Conservation (phyloP, 2,329 filamentous ascomycete genomes). For the Emergomyces africanus region DNA sequence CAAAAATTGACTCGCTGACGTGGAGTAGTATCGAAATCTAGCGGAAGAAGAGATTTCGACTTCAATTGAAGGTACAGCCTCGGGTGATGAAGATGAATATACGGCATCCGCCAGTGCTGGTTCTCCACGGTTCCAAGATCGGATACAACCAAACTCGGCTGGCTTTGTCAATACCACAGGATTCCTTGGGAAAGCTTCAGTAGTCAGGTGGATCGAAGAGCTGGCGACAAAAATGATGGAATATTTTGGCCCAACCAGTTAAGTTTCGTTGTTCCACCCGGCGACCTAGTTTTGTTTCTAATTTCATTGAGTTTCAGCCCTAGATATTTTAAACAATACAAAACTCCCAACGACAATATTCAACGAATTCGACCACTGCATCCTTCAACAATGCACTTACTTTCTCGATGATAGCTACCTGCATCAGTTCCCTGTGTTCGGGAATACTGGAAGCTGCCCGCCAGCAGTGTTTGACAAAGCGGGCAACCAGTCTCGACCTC, state of each 20-base stretch:
- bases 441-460: background rate
- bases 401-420: conserved; percentile 19
- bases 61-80: conserved; percentile 3
- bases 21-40: conserved; percentile 2
- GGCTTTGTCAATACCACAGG: conserved; percentile 3
- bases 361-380: conserved; percentile 1
- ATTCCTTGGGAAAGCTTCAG: conserved; percentile 12
- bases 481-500: conserved; percentile 23
- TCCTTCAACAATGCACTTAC: conserved; percentile 23
- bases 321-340: conserved; percentile 1
- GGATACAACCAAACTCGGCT: conserved; percentile 3
- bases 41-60: conserved; percentile 8
- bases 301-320: background rate
- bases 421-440: conserved; percentile 4
- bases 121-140: conserved; percentile 8
- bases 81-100: conserved; percentile 10
- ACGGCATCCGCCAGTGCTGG: conserved; percentile 4
- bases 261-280: background rate
- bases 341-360: conserved; percentile 1
- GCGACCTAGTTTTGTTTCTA: background rate
- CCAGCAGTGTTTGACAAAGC: conserved; percentile 13
- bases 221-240: background rate
- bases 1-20: background rate
- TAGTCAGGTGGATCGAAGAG: conserved; percentile 10
- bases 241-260: conserved; percentile 5